Evolutionary conservation across 2,329 filamentous ascomycete species (phyloP).

Genomic region (Pseudogymnoascus destructans): DNA sequence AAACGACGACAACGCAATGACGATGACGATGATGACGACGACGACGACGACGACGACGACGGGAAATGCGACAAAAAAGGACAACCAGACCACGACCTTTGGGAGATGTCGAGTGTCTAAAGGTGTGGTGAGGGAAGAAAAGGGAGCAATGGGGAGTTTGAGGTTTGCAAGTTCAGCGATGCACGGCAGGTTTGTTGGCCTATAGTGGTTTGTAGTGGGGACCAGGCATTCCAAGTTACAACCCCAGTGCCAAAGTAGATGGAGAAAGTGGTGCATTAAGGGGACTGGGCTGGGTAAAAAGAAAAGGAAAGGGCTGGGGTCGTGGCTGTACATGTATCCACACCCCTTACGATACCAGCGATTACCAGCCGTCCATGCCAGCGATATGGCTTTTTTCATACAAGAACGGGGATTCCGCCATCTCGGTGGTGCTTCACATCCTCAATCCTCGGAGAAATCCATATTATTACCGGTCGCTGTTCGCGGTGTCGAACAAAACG

Average conservation of each 20-base stretch:
- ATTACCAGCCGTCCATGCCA: not conserved
- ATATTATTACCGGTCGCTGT: not conserved
- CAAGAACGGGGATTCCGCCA: not conserved
- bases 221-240: not conserved
- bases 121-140: constrained; percentile 4
- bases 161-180: not conserved
- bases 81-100: constrained; percentile 10
- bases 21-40: constrained; percentile 14
- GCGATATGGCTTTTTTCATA: not conserved
- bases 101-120: constrained; percentile 8
- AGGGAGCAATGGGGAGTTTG: constrained; percentile 7
- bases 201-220: not conserved
- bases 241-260: not conserved
- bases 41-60: constrained; percentile 10
- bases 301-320: constrained; percentile 5
- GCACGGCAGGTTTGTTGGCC: not conserved
- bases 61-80: constrained; percentile 16
- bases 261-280: not conserved
- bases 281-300: not conserved
- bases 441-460: not conserved
- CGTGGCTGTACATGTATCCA: not conserved
- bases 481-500: constrained; percentile 1
- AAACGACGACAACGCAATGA: constrained; percentile 13
- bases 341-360: not conserved
- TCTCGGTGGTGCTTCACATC: not conserved